Evolutionary conservation across 2,329 filamentous ascomycete genomes (phyloP).

Genomic region (Claviceps paspali): DNA sequence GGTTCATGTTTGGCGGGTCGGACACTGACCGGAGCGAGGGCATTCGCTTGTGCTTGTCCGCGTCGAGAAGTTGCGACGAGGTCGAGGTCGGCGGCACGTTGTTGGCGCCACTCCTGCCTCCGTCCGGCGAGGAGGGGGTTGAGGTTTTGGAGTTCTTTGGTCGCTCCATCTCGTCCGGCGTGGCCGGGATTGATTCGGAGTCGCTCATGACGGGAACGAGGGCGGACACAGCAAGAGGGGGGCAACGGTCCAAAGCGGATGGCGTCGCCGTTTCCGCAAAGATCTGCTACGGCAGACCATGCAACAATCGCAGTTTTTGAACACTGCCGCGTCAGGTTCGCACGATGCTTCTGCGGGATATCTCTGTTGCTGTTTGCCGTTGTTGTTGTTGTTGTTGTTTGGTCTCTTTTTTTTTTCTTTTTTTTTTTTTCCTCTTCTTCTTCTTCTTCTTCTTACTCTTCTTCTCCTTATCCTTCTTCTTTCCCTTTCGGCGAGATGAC

Average conservation of each 20-base stretch:
- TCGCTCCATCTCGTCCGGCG: conserved; percentile 29
- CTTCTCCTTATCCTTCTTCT: background rate
- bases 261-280: conserved; percentile 5
- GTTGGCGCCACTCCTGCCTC: too few species aligned
- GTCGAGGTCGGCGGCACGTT: conserved; percentile 28
- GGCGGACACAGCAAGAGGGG: background rate
- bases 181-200: conserved; percentile 26
- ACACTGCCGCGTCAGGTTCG: background rate
- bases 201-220: conserved; percentile 10
- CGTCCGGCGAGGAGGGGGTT: too few species aligned
- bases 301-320: background rate
- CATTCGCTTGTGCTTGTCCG: conserved; percentile 31
- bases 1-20: conserved; percentile 50
- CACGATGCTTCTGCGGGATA: background rate
- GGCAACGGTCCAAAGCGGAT: conserved; percentile 3
- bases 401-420: too few species aligned
- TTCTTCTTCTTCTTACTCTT: too few species aligned
- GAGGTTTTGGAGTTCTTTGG: conserved; percentile 21
- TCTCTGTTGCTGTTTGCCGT: too few species aligned
- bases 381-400: too few species aligned
- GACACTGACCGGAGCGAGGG: conserved; percentile 45
- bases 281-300: conserved; percentile 3
- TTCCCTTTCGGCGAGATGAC: background rate
- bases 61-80: conserved; percentile 25
- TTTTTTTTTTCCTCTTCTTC: too few species aligned